Conservation (phyloP, 139 green algal genomes). For the Zygnema cylindricum region DNA sequence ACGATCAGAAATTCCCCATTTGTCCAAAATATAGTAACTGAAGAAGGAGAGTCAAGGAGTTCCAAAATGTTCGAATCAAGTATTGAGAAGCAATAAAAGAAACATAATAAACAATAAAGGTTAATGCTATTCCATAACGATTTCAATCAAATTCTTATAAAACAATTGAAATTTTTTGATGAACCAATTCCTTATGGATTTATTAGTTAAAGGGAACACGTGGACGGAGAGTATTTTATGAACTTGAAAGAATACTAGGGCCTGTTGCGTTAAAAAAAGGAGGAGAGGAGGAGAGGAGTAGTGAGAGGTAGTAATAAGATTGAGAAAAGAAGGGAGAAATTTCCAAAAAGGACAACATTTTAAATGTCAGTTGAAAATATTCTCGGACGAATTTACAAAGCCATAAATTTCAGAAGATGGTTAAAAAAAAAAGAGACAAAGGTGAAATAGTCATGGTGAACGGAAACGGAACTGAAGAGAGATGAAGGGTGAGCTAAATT, state of each 20-base stretch:
- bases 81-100: not conserved
- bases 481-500: too few relatives aligned
- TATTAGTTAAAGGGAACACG: not conserved
- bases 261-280: not conserved
- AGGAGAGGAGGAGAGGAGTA: not conserved
- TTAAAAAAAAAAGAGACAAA: too few relatives aligned
- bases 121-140: not conserved
- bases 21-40: not conserved
- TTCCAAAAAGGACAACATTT: too few relatives aligned
- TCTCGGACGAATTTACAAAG: too few relatives aligned
- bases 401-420: too few relatives aligned
- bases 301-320: not conserved
- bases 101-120: not conserved
- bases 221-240: not conserved
- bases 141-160: not conserved
- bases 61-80: not conserved
- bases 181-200: not conserved
- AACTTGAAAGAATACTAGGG: too few relatives aligned
- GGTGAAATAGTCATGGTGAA: too few relatives aligned
- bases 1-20: not conserved
- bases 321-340: too few relatives aligned
- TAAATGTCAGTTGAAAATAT: too few relatives aligned
- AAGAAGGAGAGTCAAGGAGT: not conserved
- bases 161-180: not conserved
- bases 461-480: too few relatives aligned